These are phyloP conservation scores for Stenogyne calaminthoides DNA, from an alignment of 305 asterid species.

Conservation along the genomic window DNA sequence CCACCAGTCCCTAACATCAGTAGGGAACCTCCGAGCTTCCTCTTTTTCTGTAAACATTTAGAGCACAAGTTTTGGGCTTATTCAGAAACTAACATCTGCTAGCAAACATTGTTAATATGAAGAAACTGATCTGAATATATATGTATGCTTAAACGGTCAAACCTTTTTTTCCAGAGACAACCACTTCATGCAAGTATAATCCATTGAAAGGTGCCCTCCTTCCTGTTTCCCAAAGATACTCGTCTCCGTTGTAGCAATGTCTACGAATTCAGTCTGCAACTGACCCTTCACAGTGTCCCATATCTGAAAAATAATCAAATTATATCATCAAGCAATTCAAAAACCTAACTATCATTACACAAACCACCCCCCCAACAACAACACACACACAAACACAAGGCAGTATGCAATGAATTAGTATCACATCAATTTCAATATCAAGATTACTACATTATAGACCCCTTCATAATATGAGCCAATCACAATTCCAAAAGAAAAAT, in stretches of 20 bases:
- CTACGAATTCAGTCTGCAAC: conserved; percentile 81
- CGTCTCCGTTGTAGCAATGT: conserved; percentile 59
- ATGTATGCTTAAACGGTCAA: conserved; percentile 1
- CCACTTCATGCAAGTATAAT: conserved; percentile 96
- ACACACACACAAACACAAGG: neutral
- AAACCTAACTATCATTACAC: neutral
- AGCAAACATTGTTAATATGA: neutral
- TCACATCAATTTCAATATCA: neutral
- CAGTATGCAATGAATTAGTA: neutral
- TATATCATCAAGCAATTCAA: conserved; percentile 13
- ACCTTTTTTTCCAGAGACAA: conserved; percentile 74
- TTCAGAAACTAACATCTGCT: conserved; percentile 8
- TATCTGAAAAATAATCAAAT: conserved; percentile 52
- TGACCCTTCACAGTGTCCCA: conserved; percentile 95
- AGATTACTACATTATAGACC: neutral
- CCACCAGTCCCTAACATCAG: conserved; percentile 91
- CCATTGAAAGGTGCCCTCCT: conserved; percentile 85
- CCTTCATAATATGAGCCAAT: neutral
- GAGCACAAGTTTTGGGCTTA: conserved; percentile 13
- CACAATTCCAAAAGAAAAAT: neutral
- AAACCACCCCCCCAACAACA: neutral
- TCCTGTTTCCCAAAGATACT: conserved; percentile 53
- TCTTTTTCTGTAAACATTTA: conserved; percentile 58
- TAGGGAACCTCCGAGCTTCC: conserved; percentile 81
- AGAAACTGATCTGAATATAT: neutral